Base-by-base conservation (phyloP, 2,329 filamentous ascomycete species). In the Macrophomina phaseolina region DNA sequence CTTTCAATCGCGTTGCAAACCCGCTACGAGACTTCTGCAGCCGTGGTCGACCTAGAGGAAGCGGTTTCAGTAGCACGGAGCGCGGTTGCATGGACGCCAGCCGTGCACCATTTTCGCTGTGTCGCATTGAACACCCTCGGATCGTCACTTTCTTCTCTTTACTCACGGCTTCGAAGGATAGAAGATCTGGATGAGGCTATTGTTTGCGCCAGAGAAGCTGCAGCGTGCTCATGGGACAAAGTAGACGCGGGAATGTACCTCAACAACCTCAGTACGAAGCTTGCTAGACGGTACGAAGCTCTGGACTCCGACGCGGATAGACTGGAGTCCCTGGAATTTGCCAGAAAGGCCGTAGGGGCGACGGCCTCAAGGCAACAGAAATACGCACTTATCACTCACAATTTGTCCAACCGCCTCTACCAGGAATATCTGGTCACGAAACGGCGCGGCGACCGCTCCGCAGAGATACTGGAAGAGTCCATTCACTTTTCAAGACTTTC, bases 171-270 rank as follows among this genome's bases (percentile, higher is more conserved):
- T 5, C 42, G 23, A 23, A 49, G 51, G 16, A 14, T 51, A 0
- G 38, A 67, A 23, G 48, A 68, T 32, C 62, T 68, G 16, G 45
- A 68, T 38, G 49, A 52, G 9, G 64, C 67, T n/a, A 67, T 68
- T 12, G 32, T 51, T 18, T 58, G 40, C 45, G 64, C 67, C 7
- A 67, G 38, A 53, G 36, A 68, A 30, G 34, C 42, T n/a, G 32
- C 18, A 36, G 11, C 49, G 5, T 32, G 30, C 14, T 7, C 58
- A 4, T 36, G 18, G 16, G 36, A 23, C 5, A 38, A 42, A 5
- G 34, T 16, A 11, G 23, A 48, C 18, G 4, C n/a, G 2, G 56
- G 56, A 2, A 61, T 46, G 36, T 45, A 45, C 16, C 11, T 61
- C 12, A 45, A 8, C 23, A 61, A 48, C 40, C 30, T 61, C 12